Base-by-base conservation (phyloP, 1,284 basidiomycete species). In the Cryptococcus sp. region DNA sequence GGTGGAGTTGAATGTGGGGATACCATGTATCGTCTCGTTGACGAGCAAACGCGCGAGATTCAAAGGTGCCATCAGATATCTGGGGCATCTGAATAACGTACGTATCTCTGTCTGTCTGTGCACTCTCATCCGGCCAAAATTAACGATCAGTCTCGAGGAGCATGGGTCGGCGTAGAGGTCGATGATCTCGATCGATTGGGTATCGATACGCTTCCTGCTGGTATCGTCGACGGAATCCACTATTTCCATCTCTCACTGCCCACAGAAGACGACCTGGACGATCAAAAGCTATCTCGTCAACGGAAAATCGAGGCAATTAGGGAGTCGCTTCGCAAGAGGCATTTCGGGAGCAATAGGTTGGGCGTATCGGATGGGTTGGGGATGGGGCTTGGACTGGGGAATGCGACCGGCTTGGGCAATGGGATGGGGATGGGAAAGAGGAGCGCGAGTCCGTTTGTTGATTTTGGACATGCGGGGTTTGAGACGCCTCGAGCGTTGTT, bases 131-230 rank as follows among this genome's bases (percentile, higher is more conserved):
- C 37, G 2, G 16, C 36, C 33, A 18, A n/a, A 2, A 24, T 28
- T 50, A n/a, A 36, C 37, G 18, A 14, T 14, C 46, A 65, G 62
- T 46, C 53, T 18, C 31, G 66, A 5, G 91, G 89, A 0, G 82
- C 85, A 0, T 95, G 90, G 90, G 86, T 95, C 4, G 92, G 91
- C 4, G 83, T 95, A 4, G 91, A 95, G 68, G 85, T 92, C 14
- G 84, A 86, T 0, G 77, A 86, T 50, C 71, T 78, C 59, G 80
- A 83, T 5, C 51, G 60, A 23, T 52, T 63, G 11, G 62, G 55
- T 23, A 43, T 68, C 34, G 46, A 53, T 16, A 66, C 66, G 2
- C 41, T 66, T 0, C 50, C 56, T 2, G 37, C 47, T 1, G 66
- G 66, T 12, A 47, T 48, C 2, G 43, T 48, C 32, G 56, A 48